Percentiles rank a stretch among this genome's conserved stretches.
Evolutionary conservation across 192 early-diverging fungal species (phyloP).

Genomic region (Coemansia sp.): DNA sequence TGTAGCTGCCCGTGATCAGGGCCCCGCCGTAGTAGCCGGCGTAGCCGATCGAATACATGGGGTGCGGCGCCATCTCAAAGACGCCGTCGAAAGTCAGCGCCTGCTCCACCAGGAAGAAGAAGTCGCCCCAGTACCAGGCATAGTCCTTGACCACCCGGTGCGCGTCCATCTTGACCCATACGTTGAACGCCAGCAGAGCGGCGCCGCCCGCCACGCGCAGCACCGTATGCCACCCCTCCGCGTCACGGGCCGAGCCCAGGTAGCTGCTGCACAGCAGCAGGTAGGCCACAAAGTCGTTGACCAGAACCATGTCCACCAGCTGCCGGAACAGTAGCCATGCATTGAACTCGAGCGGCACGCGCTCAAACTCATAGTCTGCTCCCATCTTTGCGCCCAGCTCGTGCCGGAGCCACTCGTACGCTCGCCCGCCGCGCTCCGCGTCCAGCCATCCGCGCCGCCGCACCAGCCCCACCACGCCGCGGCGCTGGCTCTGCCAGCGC

Average conservation of each 20-base stretch:
- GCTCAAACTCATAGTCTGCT: conserved; percentile 68
- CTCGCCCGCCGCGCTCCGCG: conserved; percentile 47
- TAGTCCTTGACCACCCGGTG: conserved; percentile 95
- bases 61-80: conserved; percentile 96
- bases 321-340: conserved; percentile 93
- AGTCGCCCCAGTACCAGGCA: conserved; percentile 99
- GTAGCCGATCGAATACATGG: conserved; percentile 99
- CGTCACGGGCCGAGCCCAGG: conserved; percentile 56
- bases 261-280: conserved; percentile 81
- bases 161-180: conserved; percentile 95
- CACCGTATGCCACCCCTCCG: conserved; percentile 55
- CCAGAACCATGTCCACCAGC: conserved; percentile 85
- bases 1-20: conserved; percentile 85
- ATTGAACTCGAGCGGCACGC: conserved; percentile 91
- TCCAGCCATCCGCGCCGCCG: conserved; percentile 66
- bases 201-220: conserved; percentile 73
- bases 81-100: conserved; percentile 90
- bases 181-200: conserved; percentile 79
- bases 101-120: conserved; percentile 91
- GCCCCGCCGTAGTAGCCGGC: conserved; percentile 93
- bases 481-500: conserved; percentile 70
- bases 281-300: conserved; percentile 90
- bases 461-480: conserved; percentile 64
- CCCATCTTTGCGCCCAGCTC: conserved; percentile 78
- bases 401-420: conserved; percentile 56